These are phyloP conservation scores for Pythium phragmitis DNA, from an alignment of 352 stramenopile genomes.

Conservation along the genomic window DNA sequence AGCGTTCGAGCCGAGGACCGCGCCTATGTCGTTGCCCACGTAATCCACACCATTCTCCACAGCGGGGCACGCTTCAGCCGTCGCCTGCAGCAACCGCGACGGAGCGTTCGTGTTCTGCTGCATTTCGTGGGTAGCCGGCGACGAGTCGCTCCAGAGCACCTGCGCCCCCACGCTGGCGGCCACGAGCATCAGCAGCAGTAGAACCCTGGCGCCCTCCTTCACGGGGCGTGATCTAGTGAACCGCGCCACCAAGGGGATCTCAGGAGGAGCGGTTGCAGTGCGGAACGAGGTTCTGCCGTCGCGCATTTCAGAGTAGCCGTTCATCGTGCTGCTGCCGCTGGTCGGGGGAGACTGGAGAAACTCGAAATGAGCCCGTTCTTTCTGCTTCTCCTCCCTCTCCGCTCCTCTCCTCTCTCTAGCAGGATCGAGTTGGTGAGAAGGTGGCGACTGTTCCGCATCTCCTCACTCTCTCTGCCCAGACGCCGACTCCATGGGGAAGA, in stretches of 20 bases:
- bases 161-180: not conserved
- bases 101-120: not conserved
- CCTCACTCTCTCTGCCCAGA: too few relatives aligned
- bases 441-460: too few relatives aligned
- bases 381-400: not conserved
- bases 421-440: not conserved
- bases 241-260: not conserved
- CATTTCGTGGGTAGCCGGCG: not conserved
- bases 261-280: not conserved
- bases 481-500: not conserved
- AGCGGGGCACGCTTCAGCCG: slow-evolving; percentile 4
- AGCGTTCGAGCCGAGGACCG: slow-evolving; percentile 5
- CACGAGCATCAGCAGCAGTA: slow-evolving; percentile 1
- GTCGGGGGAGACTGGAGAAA: not conserved
- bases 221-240: not conserved
- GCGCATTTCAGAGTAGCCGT: not conserved
- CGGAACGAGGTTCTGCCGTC: not conserved
- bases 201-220: not conserved
- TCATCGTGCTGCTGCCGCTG: not conserved
- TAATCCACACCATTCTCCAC: slow-evolving; percentile 21
- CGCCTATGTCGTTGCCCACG: slow-evolving; percentile 25
- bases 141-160: slow-evolving; percentile 1
- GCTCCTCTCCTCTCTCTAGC: not conserved
- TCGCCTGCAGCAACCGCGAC: not conserved
- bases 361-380: not conserved